Evolutionary conservation across 1,284 basidiomycete genomes (phyloP), one percentile per base, ranked within the genome.

Genomic region (Papiliotrema laurentii): DNA sequence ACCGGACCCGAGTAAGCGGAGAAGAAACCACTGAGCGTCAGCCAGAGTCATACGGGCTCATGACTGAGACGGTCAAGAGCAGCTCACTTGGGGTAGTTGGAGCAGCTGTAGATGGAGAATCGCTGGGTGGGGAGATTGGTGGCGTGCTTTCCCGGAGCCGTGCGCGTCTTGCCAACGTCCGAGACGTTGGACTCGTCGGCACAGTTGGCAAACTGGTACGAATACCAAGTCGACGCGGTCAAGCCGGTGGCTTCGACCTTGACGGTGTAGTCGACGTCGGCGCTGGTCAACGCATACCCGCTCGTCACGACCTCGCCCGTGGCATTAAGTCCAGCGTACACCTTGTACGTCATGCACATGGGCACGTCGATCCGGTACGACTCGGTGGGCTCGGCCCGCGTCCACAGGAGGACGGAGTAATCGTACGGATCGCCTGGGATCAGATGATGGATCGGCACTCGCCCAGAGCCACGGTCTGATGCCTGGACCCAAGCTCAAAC

Each of bases 1-100:
- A 81, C 78, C 1, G 81, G 81, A 41, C 79, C 75, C 9, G 80
- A 79, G 62, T 84, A 86, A 13, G 83, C 82, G 61, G 84, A 84
- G 75, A 85, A 85, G 68, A 77, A 84, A 1, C 84, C 83, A 77
- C 64, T 61, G 30, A 31, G 9, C 9, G 30, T 31, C 30, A 31
- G 30, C n/a, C n/a, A n/a, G n/a, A n/a, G n/a, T n/a, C n/a, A n/a
- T n/a, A n/a, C n/a, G n/a, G n/a, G n/a, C n/a, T 31, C 10, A 9
- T 31, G 30, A 31, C 16, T 16, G 10, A 31, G 30, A 31, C 9
- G 16, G 16, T 16, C 30, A 31, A n/a, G 10, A 10, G 9, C 30
- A 31, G 39, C 45, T 43, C 18, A 45, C 48, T 56, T 40, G 30
- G 50, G 55, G 45, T 54, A 55, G 52, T 59, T 55, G 19, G 57